Base-by-base conservation (phyloP, 106 monocot genomes). In the Iris macrosiphon region DNA sequence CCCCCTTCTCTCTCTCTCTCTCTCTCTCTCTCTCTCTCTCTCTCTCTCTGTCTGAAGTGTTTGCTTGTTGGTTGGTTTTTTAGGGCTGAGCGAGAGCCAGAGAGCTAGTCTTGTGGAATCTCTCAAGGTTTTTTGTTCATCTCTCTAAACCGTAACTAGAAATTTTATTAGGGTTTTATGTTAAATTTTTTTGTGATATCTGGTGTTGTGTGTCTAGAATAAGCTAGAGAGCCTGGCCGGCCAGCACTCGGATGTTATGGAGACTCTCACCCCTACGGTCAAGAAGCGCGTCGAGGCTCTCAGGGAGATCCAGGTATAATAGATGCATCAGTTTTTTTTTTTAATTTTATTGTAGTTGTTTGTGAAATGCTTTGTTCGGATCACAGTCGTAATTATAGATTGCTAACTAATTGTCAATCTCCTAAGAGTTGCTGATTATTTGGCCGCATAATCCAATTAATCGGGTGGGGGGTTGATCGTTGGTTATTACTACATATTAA, bases 261-360 rank as follows among this genome's bases (percentile, higher is more conserved):
- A 78, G 53, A 60, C 37, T 0, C 49, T 81, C 7, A 27, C 64
- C 10, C 61, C 71, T 10, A 75, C 59, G 17, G 75, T 81, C 37
- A 55, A 52, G 67, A 71, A 67, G 62, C 80, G 80, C 3, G 80
- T 81, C 25, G 80, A 81, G 57, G 20, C 57, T 32, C 58, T 81
- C 19, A 70, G 58, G 50, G 75, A 72, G 21, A 71, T 81, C 19
- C 80, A 81, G 80, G 80, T 75, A 0, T n/a, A n/a, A n/a, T n/a
- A n/a, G n/a, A n/a, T n/a, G n/a, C n/a, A n/a, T n/a, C n/a, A n/a
- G n/a, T n/a, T n/a, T n/a, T n/a, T n/a, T n/a, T n/a, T n/a, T n/a
- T n/a, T n/a, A n/a, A n/a, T n/a, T n/a, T n/a, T n/a, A n/a, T n/a
- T n/a, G n/a, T n/a, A n/a, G n/a, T n/a, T n/a, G n/a, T n/a, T n/a